Evolutionary conservation across 2,329 filamentous ascomycete genomes (phyloP).

Genomic region (Penicillium sp.): DNA sequence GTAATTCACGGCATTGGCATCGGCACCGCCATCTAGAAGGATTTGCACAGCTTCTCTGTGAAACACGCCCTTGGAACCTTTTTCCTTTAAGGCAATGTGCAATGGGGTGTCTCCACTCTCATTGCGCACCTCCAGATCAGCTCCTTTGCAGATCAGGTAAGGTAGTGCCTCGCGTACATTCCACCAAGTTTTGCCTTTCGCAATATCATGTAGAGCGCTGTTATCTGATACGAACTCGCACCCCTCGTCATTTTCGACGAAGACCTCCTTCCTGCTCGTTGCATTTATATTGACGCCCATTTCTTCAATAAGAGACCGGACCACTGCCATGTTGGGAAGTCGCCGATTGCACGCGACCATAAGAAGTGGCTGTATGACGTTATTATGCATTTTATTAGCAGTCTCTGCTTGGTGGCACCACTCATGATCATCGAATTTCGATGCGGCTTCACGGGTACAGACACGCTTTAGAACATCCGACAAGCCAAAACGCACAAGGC

Average conservation of each 20-base stretch:
- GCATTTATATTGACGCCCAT: constrained; percentile 6
- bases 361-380: neutral
- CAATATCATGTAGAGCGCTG: constrained; percentile 4
- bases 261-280: neutral
- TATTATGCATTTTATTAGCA: neutral
- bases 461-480: neutral
- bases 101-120: constrained; percentile 5
- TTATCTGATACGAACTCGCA: neutral
- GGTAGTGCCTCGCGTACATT: constrained; percentile 12
- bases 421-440: constrained; percentile 5
- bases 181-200: constrained; percentile 8
- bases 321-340: constrained; percentile 12
- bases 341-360: constrained; percentile 1
- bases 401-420: neutral
- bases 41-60: constrained; percentile 1
- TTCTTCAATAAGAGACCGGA: constrained; percentile 8
- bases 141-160: constrained; percentile 13
- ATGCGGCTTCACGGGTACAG: constrained; percentile 2
- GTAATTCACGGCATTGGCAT: constrained; percentile 6
- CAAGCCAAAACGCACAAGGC: neutral
- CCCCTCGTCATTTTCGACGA: neutral
- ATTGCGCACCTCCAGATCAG: constrained; percentile 11
- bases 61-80: neutral
- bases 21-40: constrained; percentile 4
- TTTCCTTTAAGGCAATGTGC: neutral